These are phyloP conservation scores for Metschnikowia sp. DNA, from an alignment of 805 yeast species.

Conservation along the genomic window DNA sequence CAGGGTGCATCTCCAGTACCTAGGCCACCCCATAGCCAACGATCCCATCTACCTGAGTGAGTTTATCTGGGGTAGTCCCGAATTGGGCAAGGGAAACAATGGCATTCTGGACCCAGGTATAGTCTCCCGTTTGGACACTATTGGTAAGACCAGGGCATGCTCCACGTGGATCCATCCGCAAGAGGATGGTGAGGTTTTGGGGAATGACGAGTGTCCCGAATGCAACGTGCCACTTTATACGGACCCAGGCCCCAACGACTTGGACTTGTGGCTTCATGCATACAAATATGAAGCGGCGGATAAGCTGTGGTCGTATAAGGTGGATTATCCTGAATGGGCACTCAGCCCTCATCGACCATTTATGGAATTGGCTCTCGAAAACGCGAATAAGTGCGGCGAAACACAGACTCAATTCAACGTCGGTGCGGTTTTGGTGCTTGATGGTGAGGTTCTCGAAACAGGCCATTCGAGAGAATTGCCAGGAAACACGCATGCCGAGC, in stretches of 20 bases:
- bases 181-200: conserved; percentile 62
- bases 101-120: conserved; percentile 47
- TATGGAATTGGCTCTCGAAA: conserved; percentile 74
- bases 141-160: conserved; percentile 71
- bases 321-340: conserved; percentile 85
- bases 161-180: conserved; percentile 64
- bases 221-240: conserved; percentile 73
- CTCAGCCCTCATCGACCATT: conserved; percentile 49
- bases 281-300: conserved; percentile 63
- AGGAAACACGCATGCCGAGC: conserved; percentile 98
- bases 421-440: conserved; percentile 77
- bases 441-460: conserved; percentile 61
- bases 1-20: conserved; percentile 82
- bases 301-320: conserved; percentile 66
- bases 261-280: conserved; percentile 91
- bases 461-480: conserved; percentile 90
- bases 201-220: conserved; percentile 55
- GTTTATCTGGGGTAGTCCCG: conserved; percentile 68
- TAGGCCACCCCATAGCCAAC: conserved; percentile 90
- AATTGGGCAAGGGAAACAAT: conserved; percentile 59
- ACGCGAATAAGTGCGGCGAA: conserved; percentile 78
- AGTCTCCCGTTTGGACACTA: conserved; percentile 46
- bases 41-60: conserved; percentile 87
- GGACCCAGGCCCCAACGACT: conserved; percentile 86
- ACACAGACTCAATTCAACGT: conserved; percentile 88